A percentile compares a stretch with the other conserved stretches of the same genome.
Evolutionary conservation across 768 basidiomycete genomes (phyloP).

Genomic region (Russula earlei): DNA sequence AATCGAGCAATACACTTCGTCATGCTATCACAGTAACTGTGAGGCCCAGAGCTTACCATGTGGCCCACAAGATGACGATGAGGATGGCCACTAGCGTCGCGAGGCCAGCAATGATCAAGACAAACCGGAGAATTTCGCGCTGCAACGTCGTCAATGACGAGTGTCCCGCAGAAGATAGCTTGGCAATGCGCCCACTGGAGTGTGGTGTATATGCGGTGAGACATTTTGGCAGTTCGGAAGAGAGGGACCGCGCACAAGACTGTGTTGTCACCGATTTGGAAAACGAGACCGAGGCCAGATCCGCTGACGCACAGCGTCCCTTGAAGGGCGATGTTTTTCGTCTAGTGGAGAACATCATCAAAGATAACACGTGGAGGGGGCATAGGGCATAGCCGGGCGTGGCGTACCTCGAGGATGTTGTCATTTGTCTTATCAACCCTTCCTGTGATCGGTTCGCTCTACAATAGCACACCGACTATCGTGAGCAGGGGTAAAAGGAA

Average conservation of each 20-base stretch:
- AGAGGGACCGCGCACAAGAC: slow-evolving; percentile 36
- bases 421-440: slow-evolving; percentile 25
- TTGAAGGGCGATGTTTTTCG: slow-evolving; percentile 52
- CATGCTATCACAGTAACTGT: slow-evolving; percentile 6
- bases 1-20: slow-evolving; percentile 13
- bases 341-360: slow-evolving; percentile 27
- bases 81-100: slow-evolving; percentile 38
- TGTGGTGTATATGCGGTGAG: not conserved
- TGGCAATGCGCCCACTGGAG: slow-evolving; percentile 32
- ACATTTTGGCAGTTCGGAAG: not conserved
- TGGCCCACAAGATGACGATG: slow-evolving; percentile 41
- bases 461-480: too few relatives aligned
- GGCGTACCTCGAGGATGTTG: slow-evolving; percentile 23
- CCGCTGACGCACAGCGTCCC: slow-evolving; percentile 45
- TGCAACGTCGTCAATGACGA: slow-evolving; percentile 40
- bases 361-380: not conserved
- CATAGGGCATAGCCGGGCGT: not conserved
- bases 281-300: slow-evolving; percentile 38
- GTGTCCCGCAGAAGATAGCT: slow-evolving; percentile 26
- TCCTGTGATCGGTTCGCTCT: slow-evolving; percentile 19
- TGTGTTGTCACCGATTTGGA: slow-evolving; percentile 41
- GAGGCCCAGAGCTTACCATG: slow-evolving; percentile 26
- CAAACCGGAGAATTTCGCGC: slow-evolving; percentile 45
- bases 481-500: slow-evolving; percentile 26
- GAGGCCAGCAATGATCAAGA: slow-evolving; percentile 40